A percentile compares a stretch with the other conserved stretches of the same genome.
These are phyloP conservation scores for Schizothecium vesticola DNA, from an alignment of 495 filamentous ascomycete genomes.

Conservation along the genomic window DNA sequence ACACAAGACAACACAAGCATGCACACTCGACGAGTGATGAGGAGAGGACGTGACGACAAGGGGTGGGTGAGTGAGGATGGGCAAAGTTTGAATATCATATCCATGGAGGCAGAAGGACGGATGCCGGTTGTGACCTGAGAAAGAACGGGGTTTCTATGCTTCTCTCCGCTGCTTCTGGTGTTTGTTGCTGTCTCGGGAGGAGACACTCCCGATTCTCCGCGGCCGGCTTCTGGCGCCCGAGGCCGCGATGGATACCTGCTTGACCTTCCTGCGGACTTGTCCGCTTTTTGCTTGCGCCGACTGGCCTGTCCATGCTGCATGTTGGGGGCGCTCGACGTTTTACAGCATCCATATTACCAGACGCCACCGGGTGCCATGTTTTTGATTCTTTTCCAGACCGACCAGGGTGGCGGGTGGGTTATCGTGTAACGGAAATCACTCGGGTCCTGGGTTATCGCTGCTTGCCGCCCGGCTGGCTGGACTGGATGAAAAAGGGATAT, in stretches of 20 bases:
- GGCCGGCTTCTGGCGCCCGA: neutral
- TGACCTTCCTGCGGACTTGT: neutral
- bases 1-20: neutral
- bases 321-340: neutral
- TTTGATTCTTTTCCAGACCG: neutral
- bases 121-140: no score
- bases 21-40: neutral
- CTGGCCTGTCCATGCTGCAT: neutral
- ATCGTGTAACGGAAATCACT: neutral
- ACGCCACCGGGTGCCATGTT: neutral
- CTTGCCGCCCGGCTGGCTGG: neutral
- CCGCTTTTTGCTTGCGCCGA: neutral
- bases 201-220: no score
- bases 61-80: neutral
- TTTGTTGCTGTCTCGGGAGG: neutral
- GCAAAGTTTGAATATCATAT: neutral
- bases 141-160: neutral
- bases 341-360: neutral
- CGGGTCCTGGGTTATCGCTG: neutral
- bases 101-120: neutral
- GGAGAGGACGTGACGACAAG: neutral
- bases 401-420: neutral
- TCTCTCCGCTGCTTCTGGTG: neutral
- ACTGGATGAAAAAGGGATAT: neutral
- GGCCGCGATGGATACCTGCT: neutral